Base-by-base conservation (phyloP, 352 stramenopile genomes). In the Globisporangium alternatum region DNA sequence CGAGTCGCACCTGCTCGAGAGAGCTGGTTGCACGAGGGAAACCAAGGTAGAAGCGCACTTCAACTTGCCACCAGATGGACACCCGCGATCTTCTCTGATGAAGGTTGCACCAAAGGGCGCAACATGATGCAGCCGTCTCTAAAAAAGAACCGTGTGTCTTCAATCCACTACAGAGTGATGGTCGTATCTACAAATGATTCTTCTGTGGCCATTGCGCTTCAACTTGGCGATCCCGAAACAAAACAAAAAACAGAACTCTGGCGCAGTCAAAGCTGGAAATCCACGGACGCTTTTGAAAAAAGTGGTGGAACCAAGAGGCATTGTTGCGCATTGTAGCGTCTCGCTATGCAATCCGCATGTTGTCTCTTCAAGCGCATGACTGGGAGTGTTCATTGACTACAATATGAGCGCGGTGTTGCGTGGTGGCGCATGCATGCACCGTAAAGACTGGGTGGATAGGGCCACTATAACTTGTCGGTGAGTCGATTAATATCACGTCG, bases 401-500 rank as follows among this genome's bases (percentile, higher is more conserved):
- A 35, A 28, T 12, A n/a, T n/a, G 52, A 44, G 41, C 12, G 44
- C n/a, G 21, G 9, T n/a, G 31, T 56, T 45, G 56, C n/a, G 15
- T 44, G 28, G 19, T 21, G 41, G 41, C 5, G 17, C 13, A 5
- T 58, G 31, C 30, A 58, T 58, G 52, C 12, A 25, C 31, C 25
- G 52, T 58, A 58, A 58, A 44, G 19, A 17, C 12, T 31, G 51
- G 25, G 25, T 28, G 25, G 2, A 2, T 28, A n/a, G 39, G 2
- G 0, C 30, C 10, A n/a, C 13, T 47, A 6, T 58, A 30, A 45
- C 45, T 21, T n/a, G 10, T 19, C 33, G 22, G 10, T 28, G n/a
- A 60, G 60, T 66, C 60, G n/a, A 48, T 55, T 66, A 52, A 43
- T 39, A 60, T 66, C 51, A 54, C 51, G 28, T 60, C 51, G 60